Evolutionary conservation across 2,329 filamentous ascomycete genomes (phyloP), one percentile per base, ranked within the genome.

Genomic region (Monosporascus sp.): DNA sequence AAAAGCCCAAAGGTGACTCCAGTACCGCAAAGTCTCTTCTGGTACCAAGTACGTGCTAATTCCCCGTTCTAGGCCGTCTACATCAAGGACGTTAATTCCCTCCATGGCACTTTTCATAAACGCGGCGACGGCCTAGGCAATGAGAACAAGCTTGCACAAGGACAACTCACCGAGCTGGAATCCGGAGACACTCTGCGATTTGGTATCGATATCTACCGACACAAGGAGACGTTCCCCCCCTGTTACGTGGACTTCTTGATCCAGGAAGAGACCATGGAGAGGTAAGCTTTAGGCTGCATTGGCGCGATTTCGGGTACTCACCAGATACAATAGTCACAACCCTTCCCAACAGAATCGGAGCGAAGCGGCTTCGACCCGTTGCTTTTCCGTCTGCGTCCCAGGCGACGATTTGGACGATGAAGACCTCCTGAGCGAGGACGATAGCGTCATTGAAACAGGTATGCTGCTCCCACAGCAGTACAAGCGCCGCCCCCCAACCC

Each of bases 51-150:
- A 44, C 25, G 27, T 49, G 36, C 58, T 67, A 55, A 68, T 64
- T 69, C 45, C 69, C 46, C 50, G 43, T 3, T 43, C 17, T 44
- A 82, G 79, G 65, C 63, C 24, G 62, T 82, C 0, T 69, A 66
- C 43, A 63, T 83, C 38, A 69, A 64, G 27, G 80, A 83, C 51
- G 62, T 67, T 1, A 69, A 70, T 2, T 82, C 80, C 0, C 72
- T 82, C 2, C 80, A 83, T 54, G 80, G 80, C 1, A 82, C 80
- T 0, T 79, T 69, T 39, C 57, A 75, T 43, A 80, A 77, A 5
- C 54, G 52, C 14, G 54, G 54, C 25, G 50, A 61, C 41, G 59
- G 52, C 36, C 31, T 17, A 51, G 59, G 67, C 2, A 53, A 51
- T 2, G 57, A 64, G 36, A 52, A 55, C 1, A 57, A 55, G 17